A percentile compares a stretch with the other conserved stretches of the same genome.
Evolutionary conservation across 106 monocot genomes (phyloP).

Genomic region (Acanthochlamys bracteata): DNA sequence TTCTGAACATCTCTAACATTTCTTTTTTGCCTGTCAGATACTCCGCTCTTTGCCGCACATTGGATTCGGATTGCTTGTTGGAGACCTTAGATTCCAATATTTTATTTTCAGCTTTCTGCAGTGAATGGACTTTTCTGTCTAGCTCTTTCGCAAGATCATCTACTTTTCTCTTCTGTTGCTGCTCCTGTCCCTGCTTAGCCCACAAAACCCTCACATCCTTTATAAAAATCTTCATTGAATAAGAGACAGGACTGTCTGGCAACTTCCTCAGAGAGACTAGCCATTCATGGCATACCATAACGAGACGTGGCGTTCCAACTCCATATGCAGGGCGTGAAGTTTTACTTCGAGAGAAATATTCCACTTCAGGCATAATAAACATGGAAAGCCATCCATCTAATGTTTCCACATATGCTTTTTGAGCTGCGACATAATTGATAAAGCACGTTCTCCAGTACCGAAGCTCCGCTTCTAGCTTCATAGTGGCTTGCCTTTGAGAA

Average conservation of each 20-base stretch:
- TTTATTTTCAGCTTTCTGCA: conserved; percentile 64
- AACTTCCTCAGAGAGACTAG: conserved; percentile 35
- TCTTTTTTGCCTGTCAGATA: conserved; percentile 56
- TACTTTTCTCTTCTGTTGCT: conserved; percentile 87
- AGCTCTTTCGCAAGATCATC: conserved; percentile 74
- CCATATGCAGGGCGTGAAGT: conserved; percentile 22
- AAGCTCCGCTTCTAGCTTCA: conserved; percentile 71
- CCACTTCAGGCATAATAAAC: conserved; percentile 57
- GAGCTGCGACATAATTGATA: conserved; percentile 46
- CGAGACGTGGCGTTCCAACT: conserved; percentile 38
- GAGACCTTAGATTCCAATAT: conserved; percentile 61
- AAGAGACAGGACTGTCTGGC: conserved; percentile 44
- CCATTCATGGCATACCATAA: conserved; percentile 74
- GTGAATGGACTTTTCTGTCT: conserved; percentile 37
- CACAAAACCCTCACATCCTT: conserved; percentile 54
- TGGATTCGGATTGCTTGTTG: conserved; percentile 45
- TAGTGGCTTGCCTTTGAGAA: conserved; percentile 61
- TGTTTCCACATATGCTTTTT: conserved; percentile 73
- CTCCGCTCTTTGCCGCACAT: conserved; percentile 46
- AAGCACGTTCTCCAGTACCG: conserved; percentile 77
- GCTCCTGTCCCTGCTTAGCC: conserved; percentile 86
- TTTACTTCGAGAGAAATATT: conserved; percentile 37
- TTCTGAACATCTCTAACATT: conserved; percentile 36
- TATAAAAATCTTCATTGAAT: conserved; percentile 57
- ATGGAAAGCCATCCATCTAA: conserved; percentile 85